Conservation (phyloP, 2,329 filamentous ascomycete genomes). For the Annulohypoxylon truncatum region DNA sequence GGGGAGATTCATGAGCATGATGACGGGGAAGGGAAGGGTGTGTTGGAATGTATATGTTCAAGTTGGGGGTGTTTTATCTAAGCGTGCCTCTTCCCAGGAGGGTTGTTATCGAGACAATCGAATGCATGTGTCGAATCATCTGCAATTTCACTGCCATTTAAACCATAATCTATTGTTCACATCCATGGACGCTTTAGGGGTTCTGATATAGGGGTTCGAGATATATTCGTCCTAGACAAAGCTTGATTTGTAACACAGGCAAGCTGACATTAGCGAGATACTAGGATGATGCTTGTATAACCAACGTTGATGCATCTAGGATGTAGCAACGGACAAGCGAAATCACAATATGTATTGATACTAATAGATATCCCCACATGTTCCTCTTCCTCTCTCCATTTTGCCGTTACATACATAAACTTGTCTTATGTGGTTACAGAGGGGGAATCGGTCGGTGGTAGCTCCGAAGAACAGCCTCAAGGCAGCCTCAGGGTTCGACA, state of each 20-base stretch:
- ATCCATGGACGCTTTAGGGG: background rate
- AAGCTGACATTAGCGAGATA: background rate
- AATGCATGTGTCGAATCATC: constrained; percentile 22
- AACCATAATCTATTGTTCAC: background rate
- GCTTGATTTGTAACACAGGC: background rate
- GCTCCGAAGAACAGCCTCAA: constrained; percentile 13
- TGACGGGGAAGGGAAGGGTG: constrained; percentile 25
- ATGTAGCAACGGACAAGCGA: background rate
- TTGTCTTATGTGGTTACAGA: background rate
- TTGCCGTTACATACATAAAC: constrained; percentile 4
- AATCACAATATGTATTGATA: constrained; percentile 8
- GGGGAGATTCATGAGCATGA: constrained; percentile 44
- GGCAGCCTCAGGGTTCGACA: constrained; percentile 11
- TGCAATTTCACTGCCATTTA: background rate
- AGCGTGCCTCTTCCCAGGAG: background rate
- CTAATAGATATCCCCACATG: constrained; percentile 25
- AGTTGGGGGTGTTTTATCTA: constrained; percentile 11
- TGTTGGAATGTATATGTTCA: constrained; percentile 38
- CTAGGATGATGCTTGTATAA: constrained; percentile 29
- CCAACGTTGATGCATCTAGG: constrained; percentile 3
- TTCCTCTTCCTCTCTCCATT: constrained; percentile 27
- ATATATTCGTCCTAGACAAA: constrained; percentile 5
- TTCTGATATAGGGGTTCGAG: constrained; percentile 12
- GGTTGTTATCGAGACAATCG: constrained; percentile 16
- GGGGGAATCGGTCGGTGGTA: background rate